A percentile compares a stretch with the other conserved stretches of the same genome.
phyloP scores from a whole-genome alignment of 768 basidiomycete species.

The Trametes cinnabarina region DNA sequence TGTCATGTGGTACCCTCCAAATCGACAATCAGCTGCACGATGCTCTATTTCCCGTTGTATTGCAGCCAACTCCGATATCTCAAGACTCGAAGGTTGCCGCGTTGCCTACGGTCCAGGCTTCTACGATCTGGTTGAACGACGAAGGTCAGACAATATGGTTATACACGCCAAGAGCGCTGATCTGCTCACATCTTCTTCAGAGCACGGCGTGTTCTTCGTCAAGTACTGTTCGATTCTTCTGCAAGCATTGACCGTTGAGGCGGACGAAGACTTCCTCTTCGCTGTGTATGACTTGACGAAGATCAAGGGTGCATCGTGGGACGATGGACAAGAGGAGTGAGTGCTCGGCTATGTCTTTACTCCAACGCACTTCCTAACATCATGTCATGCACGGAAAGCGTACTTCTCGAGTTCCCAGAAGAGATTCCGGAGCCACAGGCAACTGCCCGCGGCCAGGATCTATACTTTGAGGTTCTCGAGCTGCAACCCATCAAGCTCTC shows the following conservation, averaged over 20 bases:
- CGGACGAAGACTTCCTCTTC: constrained; percentile 96
- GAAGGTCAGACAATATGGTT: constrained; percentile 55
- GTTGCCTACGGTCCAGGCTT: constrained; percentile 85
- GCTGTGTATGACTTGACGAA: constrained; percentile 89
- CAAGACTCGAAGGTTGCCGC: constrained; percentile 75
- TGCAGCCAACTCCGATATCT: constrained; percentile 89
- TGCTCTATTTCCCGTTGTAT: constrained; percentile 88
- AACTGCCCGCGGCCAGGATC: constrained; percentile 65
- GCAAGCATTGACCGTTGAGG: constrained; percentile 91
- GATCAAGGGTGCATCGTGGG: constrained; percentile 90
- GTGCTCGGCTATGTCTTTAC: no score
- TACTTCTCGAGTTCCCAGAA: constrained; percentile 69
- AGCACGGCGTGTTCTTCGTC: constrained; percentile 97
- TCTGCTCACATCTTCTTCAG: constrained; percentile 40
- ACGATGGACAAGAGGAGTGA: constrained; percentile 73
- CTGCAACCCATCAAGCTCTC: constrained; percentile 91
- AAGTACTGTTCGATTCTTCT: constrained; percentile 95
- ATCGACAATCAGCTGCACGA: constrained; percentile 98
- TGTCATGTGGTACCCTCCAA: constrained; percentile 86
- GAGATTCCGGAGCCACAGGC: constrained; percentile 70
- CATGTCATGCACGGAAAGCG: no score
- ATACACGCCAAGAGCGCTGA: no score
- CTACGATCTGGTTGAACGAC: constrained; percentile 89
- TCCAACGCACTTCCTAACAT: no score
- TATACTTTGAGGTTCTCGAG: constrained; percentile 95